Base-by-base conservation (phyloP, 352 stramenopile species). In the Phytopythium helicoides region DNA sequence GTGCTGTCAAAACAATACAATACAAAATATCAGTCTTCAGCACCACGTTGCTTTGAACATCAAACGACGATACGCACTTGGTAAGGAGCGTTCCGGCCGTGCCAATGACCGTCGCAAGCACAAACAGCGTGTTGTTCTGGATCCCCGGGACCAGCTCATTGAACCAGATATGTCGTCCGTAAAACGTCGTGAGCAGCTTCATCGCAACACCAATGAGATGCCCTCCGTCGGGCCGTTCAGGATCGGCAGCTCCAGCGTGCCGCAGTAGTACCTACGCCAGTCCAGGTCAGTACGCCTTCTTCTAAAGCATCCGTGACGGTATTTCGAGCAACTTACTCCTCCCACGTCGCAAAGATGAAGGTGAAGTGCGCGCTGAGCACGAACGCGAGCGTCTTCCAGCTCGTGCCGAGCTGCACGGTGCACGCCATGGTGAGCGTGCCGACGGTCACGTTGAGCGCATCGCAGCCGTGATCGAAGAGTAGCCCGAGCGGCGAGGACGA, bases 181-280 rank as follows among this genome's bases (percentile, higher is more conserved):
- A 54, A 0, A 54, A 36, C 0, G 82, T 76, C 16, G 85, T 95
- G 49, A 89, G 66, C 8, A 95, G 64, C 68, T 95, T 92, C 6
- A 95, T 41, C 19, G 62, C 66, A 42, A 92, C 71, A 2, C 68
- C 85, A 45, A 96, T 87, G 34, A 99, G 38, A 99, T 87, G 53
- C 97, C 97, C 68, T 99, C 96, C 12, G 79, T 98, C 2, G 97
- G 96, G 16, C 96, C 97, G 73, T 99, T 99, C 56, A 99, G 87
- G 28, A 97, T 77, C 28, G 96, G 96, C 45, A 99, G 72, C 53
- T 98, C 81, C 11, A 99, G 76, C 57, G 90, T 86, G 23, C 95
- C 94, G 1, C 88, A 98, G 77, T 98, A 97, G 75, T 98, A 98
- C 37, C 73, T 83, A 25, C 28, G 25, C 23, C 26, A 1, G 14